A percentile compares a stretch with the other conserved stretches of the same genome.
Evolutionary conservation across 2,329 filamentous ascomycete genomes (phyloP).

Genomic region (Annulohypoxylon truncatum): DNA sequence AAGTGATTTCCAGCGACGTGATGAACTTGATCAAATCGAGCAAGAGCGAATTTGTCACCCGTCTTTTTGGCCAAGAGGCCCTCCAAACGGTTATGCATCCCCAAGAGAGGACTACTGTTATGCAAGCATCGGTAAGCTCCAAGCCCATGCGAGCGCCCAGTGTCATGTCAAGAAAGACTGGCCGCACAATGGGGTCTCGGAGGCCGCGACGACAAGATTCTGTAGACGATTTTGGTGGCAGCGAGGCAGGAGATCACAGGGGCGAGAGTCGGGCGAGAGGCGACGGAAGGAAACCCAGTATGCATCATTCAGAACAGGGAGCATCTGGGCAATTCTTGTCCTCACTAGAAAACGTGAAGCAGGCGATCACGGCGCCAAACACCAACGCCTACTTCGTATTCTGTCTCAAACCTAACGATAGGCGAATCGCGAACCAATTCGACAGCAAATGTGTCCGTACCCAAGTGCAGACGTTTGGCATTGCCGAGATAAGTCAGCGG

Average conservation of each 20-base stretch:
- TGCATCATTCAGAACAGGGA: conserved; percentile 75
- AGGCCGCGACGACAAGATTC: conserved; percentile 57
- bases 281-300: conserved; percentile 55
- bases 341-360: conserved; percentile 89
- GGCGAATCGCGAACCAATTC: conserved; percentile 97
- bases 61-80: conserved; percentile 95
- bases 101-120: conserved; percentile 87
- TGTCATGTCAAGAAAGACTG: conserved; percentile 84
- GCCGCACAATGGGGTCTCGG: conserved; percentile 51
- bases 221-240: conserved; percentile 63
- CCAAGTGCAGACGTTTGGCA: conserved; percentile 94
- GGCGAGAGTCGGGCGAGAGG: conserved; percentile 40
- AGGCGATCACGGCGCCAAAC: conserved; percentile 82
- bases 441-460: conserved; percentile 98
- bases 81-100: conserved; percentile 94
- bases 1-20: conserved; percentile 93
- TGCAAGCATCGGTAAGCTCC: conserved; percentile 96
- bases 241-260: conserved; percentile 58
- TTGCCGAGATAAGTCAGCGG: conserved; percentile 95
- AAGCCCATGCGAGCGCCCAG: conserved; percentile 93
- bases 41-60: conserved; percentile 87
- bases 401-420: conserved; percentile 96
- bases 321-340: conserved; percentile 93
- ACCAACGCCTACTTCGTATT: conserved; percentile 97
- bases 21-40: conserved; percentile 93